Evolutionary conservation across 2,329 filamentous ascomycete genomes (phyloP).

Genomic region (Penicillium sp.): DNA sequence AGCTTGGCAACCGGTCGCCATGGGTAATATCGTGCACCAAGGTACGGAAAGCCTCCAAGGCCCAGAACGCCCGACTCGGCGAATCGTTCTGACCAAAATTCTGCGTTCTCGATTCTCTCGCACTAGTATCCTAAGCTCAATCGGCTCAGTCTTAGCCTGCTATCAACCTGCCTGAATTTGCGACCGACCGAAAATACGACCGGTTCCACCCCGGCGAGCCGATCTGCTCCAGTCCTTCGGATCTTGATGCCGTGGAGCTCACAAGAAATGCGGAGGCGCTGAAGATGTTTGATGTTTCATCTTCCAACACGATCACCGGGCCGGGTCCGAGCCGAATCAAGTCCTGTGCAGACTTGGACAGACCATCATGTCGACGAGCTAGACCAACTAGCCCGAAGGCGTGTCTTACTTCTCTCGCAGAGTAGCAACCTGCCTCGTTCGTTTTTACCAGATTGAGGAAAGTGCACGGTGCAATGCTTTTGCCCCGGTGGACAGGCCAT

Average conservation of each 20-base stretch:
- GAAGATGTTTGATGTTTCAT: conserved; percentile 7
- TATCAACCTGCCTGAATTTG: not conserved
- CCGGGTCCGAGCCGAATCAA: not conserved
- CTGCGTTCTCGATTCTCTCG: not conserved
- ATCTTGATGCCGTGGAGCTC: conserved; percentile 2
- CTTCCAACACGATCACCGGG: conserved; percentile 8
- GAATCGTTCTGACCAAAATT: not conserved
- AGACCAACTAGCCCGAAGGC: not conserved
- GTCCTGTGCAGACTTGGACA: not conserved
- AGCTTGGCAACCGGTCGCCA: conserved; percentile 12
- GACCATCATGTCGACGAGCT: not conserved
- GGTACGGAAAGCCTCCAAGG: conserved; percentile 1
- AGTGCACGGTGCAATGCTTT: not conserved
- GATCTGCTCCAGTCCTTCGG: not conserved
- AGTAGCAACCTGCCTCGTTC: conserved; percentile 1
- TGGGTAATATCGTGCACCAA: conserved; percentile 5
- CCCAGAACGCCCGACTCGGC: not conserved
- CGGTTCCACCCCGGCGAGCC: not conserved
- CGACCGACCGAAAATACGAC: not conserved
- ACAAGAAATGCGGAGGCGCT: not conserved
- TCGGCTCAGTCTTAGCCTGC: not conserved
- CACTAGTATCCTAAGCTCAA: not conserved
- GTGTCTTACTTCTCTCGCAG: not conserved
- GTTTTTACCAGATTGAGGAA: conserved; percentile 2
- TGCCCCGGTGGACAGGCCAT: not conserved